Percentiles rank a stretch among this genome's conserved stretches.
These are phyloP conservation scores for Juglanconis juglandina DNA, from an alignment of 2,329 filamentous ascomycete species.

Conservation along the genomic window DNA sequence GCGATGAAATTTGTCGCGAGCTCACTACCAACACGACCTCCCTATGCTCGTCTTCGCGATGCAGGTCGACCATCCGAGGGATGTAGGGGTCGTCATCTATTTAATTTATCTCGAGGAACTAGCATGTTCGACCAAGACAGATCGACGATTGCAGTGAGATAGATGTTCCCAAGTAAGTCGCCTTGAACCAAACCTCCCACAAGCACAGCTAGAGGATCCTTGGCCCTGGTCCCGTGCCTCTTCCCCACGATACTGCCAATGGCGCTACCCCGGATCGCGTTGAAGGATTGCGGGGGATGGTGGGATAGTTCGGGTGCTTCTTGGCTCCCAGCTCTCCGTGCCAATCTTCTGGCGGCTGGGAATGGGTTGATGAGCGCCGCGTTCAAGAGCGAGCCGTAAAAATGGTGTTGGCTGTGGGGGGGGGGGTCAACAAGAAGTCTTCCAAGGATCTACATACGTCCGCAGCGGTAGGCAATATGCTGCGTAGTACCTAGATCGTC, in stretches of 20 bases:
- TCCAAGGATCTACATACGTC: neutral
- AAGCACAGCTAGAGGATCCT: no score
- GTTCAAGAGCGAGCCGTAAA: neutral
- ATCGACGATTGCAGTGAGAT: neutral
- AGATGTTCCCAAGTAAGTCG: neutral
- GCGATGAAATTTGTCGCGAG: no score
- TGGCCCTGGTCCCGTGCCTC: conserved; percentile 7
- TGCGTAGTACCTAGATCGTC: no score
- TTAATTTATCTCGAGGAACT: no score
- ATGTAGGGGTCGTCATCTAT: no score
- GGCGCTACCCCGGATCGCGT: conserved; percentile 9
- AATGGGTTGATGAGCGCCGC: conserved; percentile 1
- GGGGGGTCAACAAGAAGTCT: no score
- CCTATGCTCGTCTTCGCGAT: no score
- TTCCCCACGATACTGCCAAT: conserved; percentile 1
- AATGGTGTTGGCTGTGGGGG: no score
- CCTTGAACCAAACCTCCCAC: no score
- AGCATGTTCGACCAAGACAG: neutral
- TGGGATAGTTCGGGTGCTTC: conserved; percentile 2
- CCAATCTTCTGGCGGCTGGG: conserved; percentile 2
- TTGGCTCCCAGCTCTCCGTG: neutral
- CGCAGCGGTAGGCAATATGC: no score
- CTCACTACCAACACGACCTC: no score
- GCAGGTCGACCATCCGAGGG: no score
- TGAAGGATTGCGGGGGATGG: conserved; percentile 16